Evolutionary conservation across 306 rosid species (phyloP), one percentile per base, ranked within the genome.

Genomic region (Cucurbita moschata): DNA sequence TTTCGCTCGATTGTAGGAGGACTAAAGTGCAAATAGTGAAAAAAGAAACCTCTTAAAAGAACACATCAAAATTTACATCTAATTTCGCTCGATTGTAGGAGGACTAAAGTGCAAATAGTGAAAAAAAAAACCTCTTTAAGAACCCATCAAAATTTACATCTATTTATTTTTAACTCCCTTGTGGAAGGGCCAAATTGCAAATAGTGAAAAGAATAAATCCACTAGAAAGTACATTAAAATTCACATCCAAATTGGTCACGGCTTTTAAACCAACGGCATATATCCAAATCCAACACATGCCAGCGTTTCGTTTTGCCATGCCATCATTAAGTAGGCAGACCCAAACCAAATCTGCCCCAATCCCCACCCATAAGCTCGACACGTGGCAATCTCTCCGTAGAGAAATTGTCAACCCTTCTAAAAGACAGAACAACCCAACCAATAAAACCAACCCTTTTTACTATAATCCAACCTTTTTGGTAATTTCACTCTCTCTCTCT

Each of bases 391-490:
- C 81, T 75, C 46, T 46, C 44, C 78, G 82, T 82, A 74, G 74
- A 84, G 61, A 67, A 54, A 72, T 81, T 82, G 84, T 81, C 89
- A 83, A 82, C 90, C 73, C 56, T 79, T 40, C 47, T 14, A 9
- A 37, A 40, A 10, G 58, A 69, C 63, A 53, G 50, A 71, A 58
- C n/a, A n/a, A 72, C 43, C 64, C 10, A 72, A 38, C 76, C 65
- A 54, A 72, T 72, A 38, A 72, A 72, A 7, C 54, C 14, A 50
- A n/a, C 54, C 54, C 5, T 50, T 47, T 15, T 50, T 15, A 50
- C 49, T 6, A 21, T 21, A 72, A 19, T 5, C 75, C 73, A 18
- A 67, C 14, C 21, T 68, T 71, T 16, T 53, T 15, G 8, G 0
- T 60, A 30, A 16, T 14, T 51, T 5, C 75, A 30, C 30, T 57